phyloP scores from a whole-genome alignment of 169 alveolate species.

The Eimeria falciformis region DNA sequence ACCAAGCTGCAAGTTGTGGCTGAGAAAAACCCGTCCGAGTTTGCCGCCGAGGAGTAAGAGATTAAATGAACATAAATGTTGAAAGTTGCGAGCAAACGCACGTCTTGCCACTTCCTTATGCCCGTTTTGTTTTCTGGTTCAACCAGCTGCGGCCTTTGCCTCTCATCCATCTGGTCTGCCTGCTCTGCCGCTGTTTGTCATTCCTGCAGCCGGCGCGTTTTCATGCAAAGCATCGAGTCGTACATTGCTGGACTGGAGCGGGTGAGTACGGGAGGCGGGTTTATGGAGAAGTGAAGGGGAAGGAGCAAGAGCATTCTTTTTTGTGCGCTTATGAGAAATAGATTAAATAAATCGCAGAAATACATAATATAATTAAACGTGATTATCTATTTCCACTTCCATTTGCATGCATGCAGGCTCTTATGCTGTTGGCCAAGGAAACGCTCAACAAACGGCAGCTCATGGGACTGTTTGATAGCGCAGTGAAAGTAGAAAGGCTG shows the following conservation, averaged over 20 bases:
- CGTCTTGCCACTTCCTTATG: not conserved
- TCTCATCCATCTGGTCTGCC: not conserved
- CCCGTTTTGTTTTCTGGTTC: not conserved
- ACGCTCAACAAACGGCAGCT: constrained; percentile 73
- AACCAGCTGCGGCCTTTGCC: not conserved
- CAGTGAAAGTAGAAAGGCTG: constrained; percentile 65
- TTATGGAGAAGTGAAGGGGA: too few species aligned
- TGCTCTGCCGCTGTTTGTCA: not conserved
- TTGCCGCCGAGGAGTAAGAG: constrained; percentile 69
- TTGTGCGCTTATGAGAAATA: too few species aligned
- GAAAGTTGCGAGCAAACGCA: not conserved
- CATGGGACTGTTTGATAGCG: constrained; percentile 69
- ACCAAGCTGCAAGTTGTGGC: constrained; percentile 68
- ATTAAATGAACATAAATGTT: not conserved
- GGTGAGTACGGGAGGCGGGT: constrained; percentile 20
- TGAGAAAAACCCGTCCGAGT: constrained; percentile 22
- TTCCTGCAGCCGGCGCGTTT: constrained; percentile 73
- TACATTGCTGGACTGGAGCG: constrained; percentile 74
- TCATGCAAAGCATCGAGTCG: constrained; percentile 72
- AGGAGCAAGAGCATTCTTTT: too few species aligned
- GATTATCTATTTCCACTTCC: not conserved
- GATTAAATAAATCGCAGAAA: too few species aligned
- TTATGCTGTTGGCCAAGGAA: constrained; percentile 65
- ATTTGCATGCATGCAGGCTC: constrained; percentile 26
- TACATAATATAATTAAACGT: not conserved